Conservation (phyloP, 176 grass and related monocot genomes). For the Echinochloa phyllopogon region DNA sequence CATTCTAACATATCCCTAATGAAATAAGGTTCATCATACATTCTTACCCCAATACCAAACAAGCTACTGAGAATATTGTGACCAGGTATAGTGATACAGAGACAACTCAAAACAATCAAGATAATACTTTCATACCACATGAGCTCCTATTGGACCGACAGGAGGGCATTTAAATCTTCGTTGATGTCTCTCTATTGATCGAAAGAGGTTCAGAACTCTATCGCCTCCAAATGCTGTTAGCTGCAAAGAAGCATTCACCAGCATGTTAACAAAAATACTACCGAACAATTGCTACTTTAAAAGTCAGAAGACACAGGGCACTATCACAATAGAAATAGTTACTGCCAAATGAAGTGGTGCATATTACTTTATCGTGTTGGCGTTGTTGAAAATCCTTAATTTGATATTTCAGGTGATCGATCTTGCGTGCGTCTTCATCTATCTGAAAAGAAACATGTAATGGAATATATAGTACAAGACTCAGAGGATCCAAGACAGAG, state of each 20-base stretch:
- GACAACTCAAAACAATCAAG: constrained; percentile 19
- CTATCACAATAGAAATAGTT: constrained; percentile 26
- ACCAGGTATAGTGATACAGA: constrained; percentile 16
- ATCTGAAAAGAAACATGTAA: constrained; percentile 57
- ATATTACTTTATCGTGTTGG: constrained; percentile 64
- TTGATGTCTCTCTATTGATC: constrained; percentile 62
- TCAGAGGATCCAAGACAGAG: constrained; percentile 9
- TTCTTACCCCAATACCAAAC: background rate
- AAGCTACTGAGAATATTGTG: background rate
- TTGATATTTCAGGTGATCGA: constrained; percentile 47
- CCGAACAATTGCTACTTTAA: background rate
- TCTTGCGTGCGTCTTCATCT: constrained; percentile 44
- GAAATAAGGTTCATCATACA: no score
- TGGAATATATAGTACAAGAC: constrained; percentile 22
- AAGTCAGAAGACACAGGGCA: background rate
- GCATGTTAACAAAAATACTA: constrained; percentile 25
- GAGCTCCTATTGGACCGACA: constrained; percentile 84
- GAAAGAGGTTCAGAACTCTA: constrained; percentile 62
- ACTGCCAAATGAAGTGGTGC: background rate
- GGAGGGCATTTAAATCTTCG: constrained; percentile 72
- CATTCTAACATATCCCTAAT: no score
- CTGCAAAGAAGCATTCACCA: constrained; percentile 45
- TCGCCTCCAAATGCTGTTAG: constrained; percentile 81
- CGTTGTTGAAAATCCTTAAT: constrained; percentile 59
- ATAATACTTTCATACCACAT: constrained; percentile 71